Percentiles rank a stretch among this genome's conserved stretches.
Evolutionary conservation across 345 rosid species (phyloP).

Genomic region (Acer yangbiense): DNA sequence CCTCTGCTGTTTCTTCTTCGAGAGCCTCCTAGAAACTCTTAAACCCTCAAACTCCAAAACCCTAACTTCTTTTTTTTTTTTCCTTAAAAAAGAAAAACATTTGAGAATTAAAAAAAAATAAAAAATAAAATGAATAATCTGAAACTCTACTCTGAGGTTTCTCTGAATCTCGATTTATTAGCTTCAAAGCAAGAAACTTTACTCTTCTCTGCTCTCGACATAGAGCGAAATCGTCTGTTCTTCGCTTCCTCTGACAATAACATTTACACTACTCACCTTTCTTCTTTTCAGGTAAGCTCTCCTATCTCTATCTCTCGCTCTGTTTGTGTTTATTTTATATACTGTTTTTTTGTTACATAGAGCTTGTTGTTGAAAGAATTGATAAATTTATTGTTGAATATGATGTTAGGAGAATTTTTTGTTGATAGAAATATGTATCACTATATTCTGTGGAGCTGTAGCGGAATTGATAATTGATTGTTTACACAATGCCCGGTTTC

Average conservation of each 20-base stretch:
- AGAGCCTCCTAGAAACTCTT: slow-evolving; percentile 5
- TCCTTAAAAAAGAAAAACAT: neutral
- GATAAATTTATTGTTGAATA: neutral
- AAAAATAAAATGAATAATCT: slow-evolving; percentile 60
- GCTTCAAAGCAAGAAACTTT: slow-evolving; percentile 52
- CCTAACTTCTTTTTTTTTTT: neutral
- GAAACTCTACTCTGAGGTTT: slow-evolving; percentile 63
- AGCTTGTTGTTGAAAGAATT: neutral
- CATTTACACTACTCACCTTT: slow-evolving; percentile 61
- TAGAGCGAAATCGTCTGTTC: slow-evolving; percentile 80
- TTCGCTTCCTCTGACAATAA: slow-evolving; percentile 70
- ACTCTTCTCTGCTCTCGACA: slow-evolving; percentile 67
- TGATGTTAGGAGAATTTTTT: neutral
- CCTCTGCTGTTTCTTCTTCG: neutral
- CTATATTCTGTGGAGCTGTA: neutral
- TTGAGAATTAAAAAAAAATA: slow-evolving; percentile 9
- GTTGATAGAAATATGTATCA: neutral
- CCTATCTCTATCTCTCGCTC: neutral
- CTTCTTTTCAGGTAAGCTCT: slow-evolving; percentile 58
- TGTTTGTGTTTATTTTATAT: neutral
- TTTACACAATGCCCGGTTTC: neutral
- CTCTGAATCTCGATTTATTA: slow-evolving; percentile 56
- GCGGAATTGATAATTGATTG: neutral
- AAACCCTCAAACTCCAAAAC: slow-evolving; percentile 22
- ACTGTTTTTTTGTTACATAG: neutral